Base-by-base conservation (phyloP, 2,329 filamentous ascomycete species). In the Neurospora sp. region DNA sequence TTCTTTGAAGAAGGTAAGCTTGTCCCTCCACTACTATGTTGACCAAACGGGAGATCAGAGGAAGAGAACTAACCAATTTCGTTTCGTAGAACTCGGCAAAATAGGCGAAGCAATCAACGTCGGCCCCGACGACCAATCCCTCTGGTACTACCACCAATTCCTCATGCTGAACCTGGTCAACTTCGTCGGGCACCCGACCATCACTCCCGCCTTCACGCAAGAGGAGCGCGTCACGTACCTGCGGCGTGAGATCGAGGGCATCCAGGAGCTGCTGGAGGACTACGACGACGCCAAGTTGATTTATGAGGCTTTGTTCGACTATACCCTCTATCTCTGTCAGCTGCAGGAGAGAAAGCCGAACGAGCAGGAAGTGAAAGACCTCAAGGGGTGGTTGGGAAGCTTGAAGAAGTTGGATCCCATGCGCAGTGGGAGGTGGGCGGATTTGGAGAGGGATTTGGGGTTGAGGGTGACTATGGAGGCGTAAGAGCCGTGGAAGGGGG, bases 101-200 rank as follows among this genome's bases (percentile, higher is more conserved):
- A 89, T 97, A 36, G 89, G 91, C 69, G 87, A 90, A 70, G 94
- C 91, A 0, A 84, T 98, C 67, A 96, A 93, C 71, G 92, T 92
- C 43, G 94, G 96, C 70, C 93, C 95, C 0, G 93, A 97, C 74
- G 95, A 98, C 77, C 95, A 98, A 78, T 97, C 93, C 19, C 84
- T 97, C 6, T 99, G 96, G 94, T 97, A 96, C 80, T 98, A 99
- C 77, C 93, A 98, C 79, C 91, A 96, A 75, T 97, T 91, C 76
- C 83, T 97, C 70, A 88, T 97, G 81, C 86, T 89, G 71, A 91
- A 89, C 76, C 82, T 91, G 75, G 82, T 85, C 68, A 84, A 83
- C 75, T 82, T 80, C 67, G 82, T 78, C 15, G 80, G 83, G 15
- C 77, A 81, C 2, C 81, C 84, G 23, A 86, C 86, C 10, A 91